Base-by-base conservation (phyloP, 2,329 filamentous ascomycete genomes). In the Thielaviopsis musarum region DNA sequence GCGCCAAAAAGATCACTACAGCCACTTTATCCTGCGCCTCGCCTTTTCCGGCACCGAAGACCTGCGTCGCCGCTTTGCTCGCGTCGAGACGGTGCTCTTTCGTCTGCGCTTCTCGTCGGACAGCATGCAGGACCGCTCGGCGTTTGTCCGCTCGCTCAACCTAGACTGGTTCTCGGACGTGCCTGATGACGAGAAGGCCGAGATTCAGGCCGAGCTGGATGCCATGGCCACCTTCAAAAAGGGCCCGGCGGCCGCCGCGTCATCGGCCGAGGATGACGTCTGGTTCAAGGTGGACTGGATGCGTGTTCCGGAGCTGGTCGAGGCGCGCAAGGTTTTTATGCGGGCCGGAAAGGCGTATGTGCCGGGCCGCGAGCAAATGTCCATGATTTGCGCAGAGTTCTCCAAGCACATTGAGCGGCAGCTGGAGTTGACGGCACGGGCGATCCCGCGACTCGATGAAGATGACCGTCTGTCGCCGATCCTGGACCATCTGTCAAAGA, bases 281-380 rank as follows among this genome's bases (percentile, higher is more conserved):
- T 98, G 89, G 85, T 95, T 94, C 77, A 97, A 96, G 73, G 89
- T 97, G 1, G 89, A 96, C 67, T 98, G 91, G 90, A 87, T 90
- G 69, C 81, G 84, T 38, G 93, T 98, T 1, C 89, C 91, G 0
- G 91, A 97, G 62, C 73, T 98, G 45, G 84, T 98, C 0, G 91
- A 96, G 71, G 73, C 79, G 55, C 78, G 91, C 56, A 79, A 80
- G 57, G 88, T 95, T 1, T 83, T 93, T 59, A 64, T 97, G 64
- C 85, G 79, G 65, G 82, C 74, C 28, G 93, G 93, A 2, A 93
- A 89, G 70, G 93, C 93, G 1, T 98, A 90, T 67, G 91, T 98
- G 1, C 91, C 93, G 0, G 83, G 85, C 13, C 79, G 84, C 60
- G 90, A 96, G 69, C 90, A 97, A 71, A 75, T 87, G 62, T 93